Percentiles rank a stretch among this genome's conserved stretches.
phyloP scores from a whole-genome alignment of 495 filamentous ascomycete genomes.

The Penicillium argentinense region DNA sequence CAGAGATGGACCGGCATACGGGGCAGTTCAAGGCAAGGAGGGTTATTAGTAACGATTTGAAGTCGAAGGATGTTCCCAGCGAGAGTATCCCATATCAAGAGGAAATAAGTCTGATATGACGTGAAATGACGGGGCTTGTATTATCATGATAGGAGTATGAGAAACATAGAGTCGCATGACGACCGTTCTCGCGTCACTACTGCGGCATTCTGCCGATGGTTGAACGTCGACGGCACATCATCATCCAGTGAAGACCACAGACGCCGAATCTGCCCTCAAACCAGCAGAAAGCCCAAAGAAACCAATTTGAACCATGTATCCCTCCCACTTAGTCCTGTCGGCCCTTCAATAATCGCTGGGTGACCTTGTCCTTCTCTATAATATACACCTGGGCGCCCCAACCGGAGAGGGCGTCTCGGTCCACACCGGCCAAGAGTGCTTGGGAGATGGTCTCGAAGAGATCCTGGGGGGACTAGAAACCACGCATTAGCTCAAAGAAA shows the following conservation, averaged over 20 bases:
- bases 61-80: no score
- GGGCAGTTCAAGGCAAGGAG: slow-evolving; percentile 33
- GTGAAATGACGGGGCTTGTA: slow-evolving; percentile 25
- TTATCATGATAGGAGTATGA: slow-evolving; percentile 31
- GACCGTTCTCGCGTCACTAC: slow-evolving; percentile 16
- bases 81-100: no score
- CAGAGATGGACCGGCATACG: slow-evolving; percentile 39
- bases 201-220: slow-evolving; percentile 16
- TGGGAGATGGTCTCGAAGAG: slow-evolving; percentile 99
- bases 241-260: slow-evolving; percentile 33
- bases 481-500: slow-evolving; percentile 22
- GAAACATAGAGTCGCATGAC: slow-evolving; percentile 20
- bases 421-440: slow-evolving; percentile 92
- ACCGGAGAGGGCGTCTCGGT: slow-evolving; percentile 92
- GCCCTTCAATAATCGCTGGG: slow-evolving; percentile 96
- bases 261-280: slow-evolving; percentile 29
- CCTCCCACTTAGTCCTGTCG: slow-evolving; percentile 58
- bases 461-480: slow-evolving; percentile 76
- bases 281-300: slow-evolving; percentile 30
- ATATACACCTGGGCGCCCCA: slow-evolving; percentile 99
- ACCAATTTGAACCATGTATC: slow-evolving; percentile 12
- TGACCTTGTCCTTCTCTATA: slow-evolving; percentile 99
- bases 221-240: slow-evolving; percentile 24
- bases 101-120: no score
- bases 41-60: slow-evolving; percentile 51